Conservation (phyloP, 148 eudicot species). For the Beta vulgaris region DNA sequence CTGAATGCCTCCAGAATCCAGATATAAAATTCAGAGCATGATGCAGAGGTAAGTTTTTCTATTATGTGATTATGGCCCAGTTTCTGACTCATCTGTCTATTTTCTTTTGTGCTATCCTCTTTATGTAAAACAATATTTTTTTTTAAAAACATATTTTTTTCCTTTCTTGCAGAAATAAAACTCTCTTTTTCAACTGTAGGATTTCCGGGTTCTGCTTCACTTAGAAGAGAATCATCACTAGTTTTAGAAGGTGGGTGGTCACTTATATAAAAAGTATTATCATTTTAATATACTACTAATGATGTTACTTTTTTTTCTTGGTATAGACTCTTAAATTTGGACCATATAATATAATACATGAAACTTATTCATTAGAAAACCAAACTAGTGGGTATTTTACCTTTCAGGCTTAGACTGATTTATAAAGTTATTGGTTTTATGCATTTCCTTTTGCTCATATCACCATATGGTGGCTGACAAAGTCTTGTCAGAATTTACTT, state of each 20-base stretch:
- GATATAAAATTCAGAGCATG: conserved; percentile 34
- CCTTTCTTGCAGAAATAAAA: background rate
- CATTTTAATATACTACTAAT: background rate
- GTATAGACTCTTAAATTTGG: background rate
- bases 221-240: conserved; percentile 4
- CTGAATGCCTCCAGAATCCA: conserved; percentile 27
- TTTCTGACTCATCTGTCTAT: conserved; percentile 27
- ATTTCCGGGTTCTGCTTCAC: conserved; percentile 2
- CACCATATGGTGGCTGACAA: conserved; percentile 36
- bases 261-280: background rate
- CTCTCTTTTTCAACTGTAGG: background rate
- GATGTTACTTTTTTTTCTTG: background rate
- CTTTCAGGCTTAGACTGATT: background rate
- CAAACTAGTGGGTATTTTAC: conserved; percentile 1
- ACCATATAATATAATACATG: background rate
- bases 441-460: conserved; percentile 13
- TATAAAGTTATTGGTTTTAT: conserved; percentile 1
- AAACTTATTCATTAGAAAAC: background rate
- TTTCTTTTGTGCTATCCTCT: background rate
- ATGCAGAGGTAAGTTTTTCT: conserved; percentile 16
- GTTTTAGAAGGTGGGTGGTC: conserved; percentile 7
- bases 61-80: conserved; percentile 27
- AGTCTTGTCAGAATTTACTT: conserved; percentile 21
- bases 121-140: no score
- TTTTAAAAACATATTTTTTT: no score